Evolutionary conservation across 352 stramenopile genomes (phyloP), one percentile per base, ranked within the genome.

Genomic region (Peronosclerospora sorghi): DNA sequence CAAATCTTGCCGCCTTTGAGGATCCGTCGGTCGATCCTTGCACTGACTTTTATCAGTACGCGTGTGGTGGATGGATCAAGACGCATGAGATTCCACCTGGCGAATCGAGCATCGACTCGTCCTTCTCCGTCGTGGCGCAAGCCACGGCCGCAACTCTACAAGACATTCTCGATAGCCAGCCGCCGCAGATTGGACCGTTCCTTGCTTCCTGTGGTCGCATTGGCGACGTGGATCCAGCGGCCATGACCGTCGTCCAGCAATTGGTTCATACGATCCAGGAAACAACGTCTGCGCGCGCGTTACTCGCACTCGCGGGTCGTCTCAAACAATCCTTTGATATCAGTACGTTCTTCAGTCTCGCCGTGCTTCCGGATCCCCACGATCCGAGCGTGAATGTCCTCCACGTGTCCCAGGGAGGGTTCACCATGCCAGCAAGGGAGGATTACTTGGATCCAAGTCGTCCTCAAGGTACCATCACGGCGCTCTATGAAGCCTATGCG

Each of bases 31-130:
- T 56, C 8, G 71, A 87, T 38, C 78, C 78, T 26, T 90, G 78
- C 42, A 52, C 72, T 1, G 73, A 90, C 34, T 90, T 90, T 45
- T 86, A 82, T 54, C 48, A 69, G 41, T 84, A 85, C 54, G 74
- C 76, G 13, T 87, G 78, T 40, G 74, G 71, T 14, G 69, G 72
- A 9, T 90, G 78, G 78, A 65, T 86, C 29, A 34, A 55, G n/a
- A 54, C 27, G 1, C 54, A 85, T 26, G 55, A 72, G 35, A 68
- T 88, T 18, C 65, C 72, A 26, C 41, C 51, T 15, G 62, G 79
- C 37, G 42, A 52, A n/a, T 41, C 69, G 4, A 47, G 28, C 5
- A 68, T 85, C 42, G 68, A 82, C 47, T 56, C 71, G 19, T 73
- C 76, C 36, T 83, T 83, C 46, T 66, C 58, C 28, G 59, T 69